These are phyloP conservation scores for Trichophyton simii DNA, from an alignment of 2,329 filamentous ascomycete species.

Conservation along the genomic window DNA sequence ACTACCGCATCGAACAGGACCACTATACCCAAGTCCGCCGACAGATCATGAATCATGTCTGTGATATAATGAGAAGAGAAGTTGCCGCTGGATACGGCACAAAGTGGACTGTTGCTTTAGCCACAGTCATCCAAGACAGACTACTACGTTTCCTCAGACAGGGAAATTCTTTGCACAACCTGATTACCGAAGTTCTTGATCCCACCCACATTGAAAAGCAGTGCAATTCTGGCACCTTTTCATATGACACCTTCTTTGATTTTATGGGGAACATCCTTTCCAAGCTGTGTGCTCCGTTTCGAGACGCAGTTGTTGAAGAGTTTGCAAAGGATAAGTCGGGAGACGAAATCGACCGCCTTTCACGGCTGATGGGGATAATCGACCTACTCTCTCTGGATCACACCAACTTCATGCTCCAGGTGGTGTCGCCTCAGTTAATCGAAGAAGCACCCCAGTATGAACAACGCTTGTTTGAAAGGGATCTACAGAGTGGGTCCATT, in stretches of 20 bases:
- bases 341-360: slow-evolving; percentile 51
- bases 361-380: slow-evolving; percentile 50
- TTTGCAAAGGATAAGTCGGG: slow-evolving; percentile 40
- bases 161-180: slow-evolving; percentile 48
- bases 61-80: slow-evolving; percentile 45
- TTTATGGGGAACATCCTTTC: slow-evolving; percentile 52
- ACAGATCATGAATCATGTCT: slow-evolving; percentile 47
- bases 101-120: slow-evolving; percentile 53
- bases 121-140: slow-evolving; percentile 51
- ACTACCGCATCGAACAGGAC: slow-evolving; percentile 46
- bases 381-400: slow-evolving; percentile 52
- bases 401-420: slow-evolving; percentile 52
- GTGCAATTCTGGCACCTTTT: slow-evolving; percentile 48
- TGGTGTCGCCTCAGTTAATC: slow-evolving; percentile 48
- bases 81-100: slow-evolving; percentile 44
- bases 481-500: slow-evolving; percentile 40
- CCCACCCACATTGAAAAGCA: slow-evolving; percentile 46
- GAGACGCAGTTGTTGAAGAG: slow-evolving; percentile 46
- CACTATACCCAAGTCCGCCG: slow-evolving; percentile 40
- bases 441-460: slow-evolving; percentile 51
- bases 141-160: slow-evolving; percentile 47
- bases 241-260: slow-evolving; percentile 50
- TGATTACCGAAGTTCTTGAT: slow-evolving; percentile 50
- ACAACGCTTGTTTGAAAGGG: slow-evolving; percentile 44
- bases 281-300: slow-evolving; percentile 53